Base-by-base conservation (phyloP, 495 filamentous ascomycete species). In the Cladorrhinum samala region DNA sequence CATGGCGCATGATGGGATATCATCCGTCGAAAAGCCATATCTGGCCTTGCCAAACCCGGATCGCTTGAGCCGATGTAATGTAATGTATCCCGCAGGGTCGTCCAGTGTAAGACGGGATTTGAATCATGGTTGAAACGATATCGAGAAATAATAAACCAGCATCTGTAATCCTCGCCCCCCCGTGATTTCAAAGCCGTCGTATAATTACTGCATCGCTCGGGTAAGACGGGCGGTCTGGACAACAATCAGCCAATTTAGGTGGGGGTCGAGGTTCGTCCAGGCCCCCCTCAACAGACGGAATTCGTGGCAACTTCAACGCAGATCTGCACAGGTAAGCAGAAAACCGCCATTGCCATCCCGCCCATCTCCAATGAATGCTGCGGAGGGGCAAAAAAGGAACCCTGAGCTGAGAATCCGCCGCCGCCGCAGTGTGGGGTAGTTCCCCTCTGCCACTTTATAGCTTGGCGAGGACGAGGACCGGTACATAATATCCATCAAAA, bases 341-440 rank as follows among this genome's bases (percentile, higher is more conserved):
- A n/a, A n/a, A n/a, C n/a, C n/a, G n/a, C n/a, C n/a, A n/a, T n/a
- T n/a, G n/a, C n/a, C n/a, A n/a, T n/a, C n/a, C n/a, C n/a, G n/a
- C 17, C n/a, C 19, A 46, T 8, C 41, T 11, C 6, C 14, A 23
- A 45, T 18, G 24, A 47, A 47, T 16, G 45, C 20, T n/a, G 44
- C 18, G 18, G 45, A 47, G 45, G 45, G 45, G 45, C 45, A 47
- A 47, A 47, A 14, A 18, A 18, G 45, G 49, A 39, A 37, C 46
- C 46, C 51, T 58, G 51, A 49, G 52, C 43, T 40, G 45, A 47
- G 45, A 9, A 16, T n/a, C n/a, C n/a, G n/a, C n/a, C n/a, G n/a
- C n/a, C n/a, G n/a, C n/a, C n/a, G 13, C 20, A 19, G 24, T 47
- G 45, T 47, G 45, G 45, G 45, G 45, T 47, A 47, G 24, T 21